Conservation (phyloP, 129 eudicot species). For the Logfia minima region DNA sequence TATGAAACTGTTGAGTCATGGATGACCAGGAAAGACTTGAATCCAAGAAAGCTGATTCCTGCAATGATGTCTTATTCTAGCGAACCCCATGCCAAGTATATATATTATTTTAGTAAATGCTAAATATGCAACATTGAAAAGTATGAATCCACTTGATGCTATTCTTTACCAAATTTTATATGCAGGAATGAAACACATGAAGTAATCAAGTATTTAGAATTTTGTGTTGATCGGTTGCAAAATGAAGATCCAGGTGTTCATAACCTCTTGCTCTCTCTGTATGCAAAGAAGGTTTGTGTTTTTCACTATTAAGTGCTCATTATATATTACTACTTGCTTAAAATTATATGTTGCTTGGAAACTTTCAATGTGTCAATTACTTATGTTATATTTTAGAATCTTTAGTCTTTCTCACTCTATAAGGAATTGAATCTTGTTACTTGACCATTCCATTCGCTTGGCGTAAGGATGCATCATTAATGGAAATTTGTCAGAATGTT, state of each 20-base stretch:
- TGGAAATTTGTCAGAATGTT: not conserved
- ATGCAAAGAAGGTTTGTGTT: conserved; percentile 75
- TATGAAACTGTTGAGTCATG: conserved; percentile 97
- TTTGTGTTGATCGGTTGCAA: conserved; percentile 78
- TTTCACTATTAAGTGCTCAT: not conserved
- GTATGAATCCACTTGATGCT: not conserved
- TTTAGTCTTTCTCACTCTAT: too few relatives aligned
- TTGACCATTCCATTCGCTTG: not conserved
- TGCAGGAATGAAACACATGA: conserved; percentile 97
- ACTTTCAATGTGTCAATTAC: not conserved
- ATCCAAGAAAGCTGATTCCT: conserved; percentile 89
- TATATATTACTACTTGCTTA: too few relatives aligned
- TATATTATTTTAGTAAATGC: conserved; percentile 3
- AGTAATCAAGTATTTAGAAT: conserved; percentile 87
- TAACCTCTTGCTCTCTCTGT: conserved; percentile 88
- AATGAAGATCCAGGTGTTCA: conserved; percentile 97
- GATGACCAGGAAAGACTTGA: conserved; percentile 84
- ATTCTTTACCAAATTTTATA: conserved; percentile 14
- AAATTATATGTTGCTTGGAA: not conserved
- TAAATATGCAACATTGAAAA: too few relatives aligned
- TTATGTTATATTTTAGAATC: not conserved
- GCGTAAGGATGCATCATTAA: not conserved
- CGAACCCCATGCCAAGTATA: conserved; percentile 96
- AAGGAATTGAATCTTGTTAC: not conserved
- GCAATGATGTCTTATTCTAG: conserved; percentile 99